phyloP scores from a whole-genome alignment of 768 basidiomycete genomes.

The Lactarius evosmus region DNA sequence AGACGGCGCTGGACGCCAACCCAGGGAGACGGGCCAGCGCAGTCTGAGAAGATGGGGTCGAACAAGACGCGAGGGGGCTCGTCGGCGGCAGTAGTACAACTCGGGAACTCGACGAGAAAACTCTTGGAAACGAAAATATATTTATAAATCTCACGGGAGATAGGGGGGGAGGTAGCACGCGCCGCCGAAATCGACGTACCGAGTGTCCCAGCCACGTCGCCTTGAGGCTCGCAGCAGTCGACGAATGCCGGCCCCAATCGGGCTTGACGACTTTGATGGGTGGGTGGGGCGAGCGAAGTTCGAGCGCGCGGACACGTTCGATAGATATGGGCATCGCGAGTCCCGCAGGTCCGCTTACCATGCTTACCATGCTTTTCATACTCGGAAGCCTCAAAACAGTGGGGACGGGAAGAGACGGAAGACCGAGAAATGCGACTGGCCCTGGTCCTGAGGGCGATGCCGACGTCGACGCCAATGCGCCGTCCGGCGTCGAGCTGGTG shows the following conservation, averaged over 20 bases:
- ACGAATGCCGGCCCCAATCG: slow-evolving; percentile 26
- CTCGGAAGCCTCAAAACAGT: neutral
- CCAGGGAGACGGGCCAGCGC: slow-evolving; percentile 34
- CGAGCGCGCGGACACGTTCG: slow-evolving; percentile 26
- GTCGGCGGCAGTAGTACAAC: slow-evolving; percentile 1
- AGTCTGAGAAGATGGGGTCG: slow-evolving; percentile 42
- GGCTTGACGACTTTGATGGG: slow-evolving; percentile 32
- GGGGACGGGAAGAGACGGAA: slow-evolving; percentile 5
- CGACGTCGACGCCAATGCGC: neutral
- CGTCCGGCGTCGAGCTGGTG: neutral
- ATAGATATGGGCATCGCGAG: slow-evolving; percentile 8
- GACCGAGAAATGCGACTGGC: neutral
- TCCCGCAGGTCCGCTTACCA: neutral
- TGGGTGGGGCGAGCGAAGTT: slow-evolving; percentile 16
- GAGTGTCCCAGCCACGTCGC: slow-evolving; percentile 42
- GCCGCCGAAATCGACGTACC: too few species aligned
- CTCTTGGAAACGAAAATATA: slow-evolving; percentile 27
- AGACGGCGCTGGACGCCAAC: slow-evolving; percentile 36
- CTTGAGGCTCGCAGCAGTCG: slow-evolving; percentile 21
- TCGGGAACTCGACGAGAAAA: slow-evolving; percentile 34
- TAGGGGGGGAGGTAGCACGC: slow-evolving; percentile 16
- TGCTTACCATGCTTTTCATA: neutral
- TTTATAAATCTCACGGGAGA: neutral
- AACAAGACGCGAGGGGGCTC: slow-evolving; percentile 38
- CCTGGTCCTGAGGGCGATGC: neutral